These are phyloP conservation scores for Cladorrhinum samala DNA, from an alignment of 495 filamentous ascomycete genomes.

Conservation along the genomic window DNA sequence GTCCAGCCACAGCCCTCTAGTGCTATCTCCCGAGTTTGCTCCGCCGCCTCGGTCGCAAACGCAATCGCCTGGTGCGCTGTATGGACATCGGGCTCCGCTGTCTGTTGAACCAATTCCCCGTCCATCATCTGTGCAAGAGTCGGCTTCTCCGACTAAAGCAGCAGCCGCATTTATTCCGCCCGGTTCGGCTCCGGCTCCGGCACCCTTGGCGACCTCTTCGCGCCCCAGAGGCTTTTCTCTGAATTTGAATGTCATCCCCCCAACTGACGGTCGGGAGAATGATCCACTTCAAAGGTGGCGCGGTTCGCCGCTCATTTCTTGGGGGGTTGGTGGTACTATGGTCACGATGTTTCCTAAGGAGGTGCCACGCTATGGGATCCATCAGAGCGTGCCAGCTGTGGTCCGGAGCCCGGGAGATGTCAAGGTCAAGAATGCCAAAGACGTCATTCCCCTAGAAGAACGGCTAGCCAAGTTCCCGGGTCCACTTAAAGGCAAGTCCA, in stretches of 20 bases:
- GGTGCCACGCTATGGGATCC: constrained; percentile 77
- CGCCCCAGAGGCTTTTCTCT: constrained; percentile 36
- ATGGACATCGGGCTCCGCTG: constrained; percentile 42
- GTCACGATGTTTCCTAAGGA: constrained; percentile 84
- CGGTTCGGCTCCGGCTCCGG: constrained; percentile 1
- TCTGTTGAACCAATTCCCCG: constrained; percentile 52
- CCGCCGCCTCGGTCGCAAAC: constrained; percentile 75
- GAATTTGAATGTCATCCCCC: constrained; percentile 43
- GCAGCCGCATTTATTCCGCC: constrained; percentile 9
- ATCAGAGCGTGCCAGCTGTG: constrained; percentile 64
- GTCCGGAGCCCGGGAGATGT: constrained; percentile 81
- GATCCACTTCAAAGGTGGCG: constrained; percentile 86
- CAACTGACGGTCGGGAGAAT: constrained; percentile 70
- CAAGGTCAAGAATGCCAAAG: constrained; percentile 62
- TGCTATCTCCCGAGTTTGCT: constrained; percentile 35
- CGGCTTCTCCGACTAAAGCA: constrained; percentile 41
- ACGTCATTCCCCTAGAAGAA: constrained; percentile 62
- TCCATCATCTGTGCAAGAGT: constrained; percentile 62
- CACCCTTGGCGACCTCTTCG: constrained; percentile 9
- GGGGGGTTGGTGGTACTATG: constrained; percentile 80
- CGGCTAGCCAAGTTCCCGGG: constrained; percentile 78
- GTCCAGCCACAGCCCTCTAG: constrained; percentile 38
- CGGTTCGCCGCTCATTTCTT: constrained; percentile 76
- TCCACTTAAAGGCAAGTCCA: constrained; percentile 77
- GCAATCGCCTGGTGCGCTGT: constrained; percentile 67